Evolutionary conservation across 768 basidiomycete genomes (phyloP).

Genomic region (Lanmaoa pseudosensibilis): DNA sequence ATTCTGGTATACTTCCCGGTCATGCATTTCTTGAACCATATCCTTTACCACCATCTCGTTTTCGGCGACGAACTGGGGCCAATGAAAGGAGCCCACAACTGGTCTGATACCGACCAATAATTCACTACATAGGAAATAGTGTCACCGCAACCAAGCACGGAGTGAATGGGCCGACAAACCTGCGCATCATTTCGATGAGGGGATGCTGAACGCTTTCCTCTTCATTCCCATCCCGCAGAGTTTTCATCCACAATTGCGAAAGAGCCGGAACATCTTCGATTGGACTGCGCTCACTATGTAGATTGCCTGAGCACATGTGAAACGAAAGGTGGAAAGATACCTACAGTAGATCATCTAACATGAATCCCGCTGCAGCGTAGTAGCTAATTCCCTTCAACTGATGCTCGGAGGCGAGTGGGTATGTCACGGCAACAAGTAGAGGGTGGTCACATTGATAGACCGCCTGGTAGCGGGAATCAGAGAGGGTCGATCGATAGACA

Average conservation of each 20-base stretch:
- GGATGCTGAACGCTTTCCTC: not conserved
- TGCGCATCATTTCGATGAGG: conserved; percentile 3
- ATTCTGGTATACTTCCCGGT: conserved; percentile 1
- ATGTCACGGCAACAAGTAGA: too few species aligned
- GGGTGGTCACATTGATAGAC: too few species aligned
- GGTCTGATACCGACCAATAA: conserved; percentile 4
- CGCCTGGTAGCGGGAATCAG: too few species aligned
- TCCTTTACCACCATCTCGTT: conserved; percentile 1
- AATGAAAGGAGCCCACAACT: conserved; percentile 10
- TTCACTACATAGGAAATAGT: not conserved
- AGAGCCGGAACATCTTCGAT: not conserved
- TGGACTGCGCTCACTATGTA: not conserved
- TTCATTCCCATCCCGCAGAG: not conserved
- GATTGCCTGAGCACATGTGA: not conserved
- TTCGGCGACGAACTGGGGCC: conserved; percentile 8
- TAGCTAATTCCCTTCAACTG: not conserved
- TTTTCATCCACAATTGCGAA: not conserved
- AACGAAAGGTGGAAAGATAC: not conserved
- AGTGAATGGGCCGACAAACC: conserved; percentile 2
- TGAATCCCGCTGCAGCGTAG: not conserved
- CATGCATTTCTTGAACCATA: conserved; percentile 6
- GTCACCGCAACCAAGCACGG: not conserved
- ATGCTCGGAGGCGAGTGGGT: not conserved
- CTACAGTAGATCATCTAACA: not conserved
- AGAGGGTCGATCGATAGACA: too few species aligned